A percentile compares a stretch with the other conserved stretches of the same genome.
phyloP scores from a whole-genome alignment of 495 filamentous ascomycete genomes.

The Penicillium roqueforti region DNA sequence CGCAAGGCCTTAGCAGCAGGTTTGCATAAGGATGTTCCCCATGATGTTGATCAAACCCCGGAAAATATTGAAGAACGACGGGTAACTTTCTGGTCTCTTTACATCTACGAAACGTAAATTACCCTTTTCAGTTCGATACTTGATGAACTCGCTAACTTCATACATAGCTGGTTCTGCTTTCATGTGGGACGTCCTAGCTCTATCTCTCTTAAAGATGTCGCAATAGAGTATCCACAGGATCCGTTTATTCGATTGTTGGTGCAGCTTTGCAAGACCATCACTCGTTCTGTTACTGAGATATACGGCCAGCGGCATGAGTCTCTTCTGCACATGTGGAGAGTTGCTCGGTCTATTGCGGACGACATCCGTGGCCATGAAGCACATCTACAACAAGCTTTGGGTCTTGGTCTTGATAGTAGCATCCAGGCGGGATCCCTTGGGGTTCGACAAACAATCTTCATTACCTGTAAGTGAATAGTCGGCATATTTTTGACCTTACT shows the following conservation, averaged over 20 bases:
- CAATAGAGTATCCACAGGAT: constrained; percentile 33
- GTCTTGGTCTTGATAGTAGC: constrained; percentile 31
- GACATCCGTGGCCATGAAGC: constrained; percentile 33
- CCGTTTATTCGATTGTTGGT: constrained; percentile 32
- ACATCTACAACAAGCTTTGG: constrained; percentile 28
- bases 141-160: background rate
- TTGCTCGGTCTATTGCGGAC: constrained; percentile 35
- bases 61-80: constrained; percentile 36
- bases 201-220: constrained; percentile 32
- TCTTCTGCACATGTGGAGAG: constrained; percentile 41
- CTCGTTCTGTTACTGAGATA: constrained; percentile 35
- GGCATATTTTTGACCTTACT: background rate
- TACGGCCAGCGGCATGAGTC: constrained; percentile 42
- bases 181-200: constrained; percentile 39
- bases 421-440: constrained; percentile 33
- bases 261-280: constrained; percentile 32
- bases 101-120: constrained; percentile 39
- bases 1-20: constrained; percentile 43
- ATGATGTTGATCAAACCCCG: constrained; percentile 19
- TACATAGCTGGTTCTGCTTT: constrained; percentile 41
- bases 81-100: constrained; percentile 42
- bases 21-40: constrained; percentile 39
- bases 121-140: background rate
- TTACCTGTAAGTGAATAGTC: constrained; percentile 28
- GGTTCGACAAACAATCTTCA: constrained; percentile 35